These are phyloP conservation scores for Lentinula sp. DNA, from an alignment of 768 basidiomycete genomes.

Conservation along the genomic window DNA sequence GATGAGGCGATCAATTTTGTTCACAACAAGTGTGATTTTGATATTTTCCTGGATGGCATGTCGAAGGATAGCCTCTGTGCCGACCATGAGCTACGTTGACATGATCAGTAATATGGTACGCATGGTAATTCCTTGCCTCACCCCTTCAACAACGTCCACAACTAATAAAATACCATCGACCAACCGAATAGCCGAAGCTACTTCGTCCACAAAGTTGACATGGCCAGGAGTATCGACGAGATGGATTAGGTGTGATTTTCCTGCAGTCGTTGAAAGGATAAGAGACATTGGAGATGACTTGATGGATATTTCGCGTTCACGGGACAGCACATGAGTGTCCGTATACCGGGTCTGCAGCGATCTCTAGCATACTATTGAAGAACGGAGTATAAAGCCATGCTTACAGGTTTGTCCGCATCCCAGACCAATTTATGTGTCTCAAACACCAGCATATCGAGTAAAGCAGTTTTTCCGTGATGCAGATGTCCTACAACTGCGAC, in stretches of 20 bases:
- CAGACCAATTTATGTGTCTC: conserved; percentile 95
- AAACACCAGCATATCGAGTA: conserved; percentile 95
- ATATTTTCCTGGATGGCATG: conserved; percentile 87
- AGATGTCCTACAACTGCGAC: conserved; percentile 94
- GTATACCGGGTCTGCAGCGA: conserved; percentile 82
- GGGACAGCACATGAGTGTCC: conserved; percentile 87
- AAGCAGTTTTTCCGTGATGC: conserved; percentile 95
- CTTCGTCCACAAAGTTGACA: conserved; percentile 98
- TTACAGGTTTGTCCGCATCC: conserved; percentile 85
- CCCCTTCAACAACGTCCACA: conserved; percentile 98
- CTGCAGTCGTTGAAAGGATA: conserved; percentile 73
- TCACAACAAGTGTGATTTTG: conserved; percentile 88
- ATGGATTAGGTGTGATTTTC: conserved; percentile 92
- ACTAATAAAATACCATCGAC: conserved; percentile 90
- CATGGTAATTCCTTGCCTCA: conserved; percentile 31
- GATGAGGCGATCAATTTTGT: conserved; percentile 97
- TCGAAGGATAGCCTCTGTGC: conserved; percentile 81
- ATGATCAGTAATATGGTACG: conserved; percentile 11
- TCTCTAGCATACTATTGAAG: neutral
- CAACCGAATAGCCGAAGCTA: conserved; percentile 79
- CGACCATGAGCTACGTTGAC: conserved; percentile 74
- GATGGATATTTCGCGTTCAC: conserved; percentile 87
- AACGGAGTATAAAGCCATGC: conserved; percentile 20
- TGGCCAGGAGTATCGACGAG: conserved; percentile 97
- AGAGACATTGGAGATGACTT: conserved; percentile 98